These are phyloP conservation scores for Clonostachys solani DNA, from an alignment of 2,329 filamentous ascomycete genomes.

Conservation along the genomic window DNA sequence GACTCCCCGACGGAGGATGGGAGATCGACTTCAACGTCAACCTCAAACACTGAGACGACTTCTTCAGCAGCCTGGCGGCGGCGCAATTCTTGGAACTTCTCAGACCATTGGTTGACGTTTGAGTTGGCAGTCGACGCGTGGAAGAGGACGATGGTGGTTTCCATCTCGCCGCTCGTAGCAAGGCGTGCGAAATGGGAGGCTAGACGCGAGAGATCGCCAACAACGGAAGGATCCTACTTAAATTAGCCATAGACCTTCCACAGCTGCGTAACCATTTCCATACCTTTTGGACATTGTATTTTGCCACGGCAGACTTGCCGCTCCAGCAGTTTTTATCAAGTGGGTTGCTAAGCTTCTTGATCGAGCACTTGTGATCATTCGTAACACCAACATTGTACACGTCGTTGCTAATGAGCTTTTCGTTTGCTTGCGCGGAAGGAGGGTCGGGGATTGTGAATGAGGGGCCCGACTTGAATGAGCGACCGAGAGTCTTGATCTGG, in stretches of 20 bases:
- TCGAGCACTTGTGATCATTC: constrained; percentile 26
- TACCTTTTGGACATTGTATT: constrained; percentile 40
- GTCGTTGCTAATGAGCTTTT: constrained; percentile 34
- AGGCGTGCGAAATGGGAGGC: constrained; percentile 39
- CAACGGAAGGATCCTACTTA: constrained; percentile 28
- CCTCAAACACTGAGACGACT: constrained; percentile 31
- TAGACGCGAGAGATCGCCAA: constrained; percentile 37
- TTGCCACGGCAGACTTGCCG: constrained; percentile 33
- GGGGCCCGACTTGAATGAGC: constrained; percentile 25
- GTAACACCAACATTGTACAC: constrained; percentile 31
- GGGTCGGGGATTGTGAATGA: constrained; percentile 45
- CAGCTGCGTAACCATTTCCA: neutral
- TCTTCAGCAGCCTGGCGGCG: constrained; percentile 40
- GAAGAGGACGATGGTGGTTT: constrained; percentile 53
- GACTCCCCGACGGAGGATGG: constrained; percentile 13
- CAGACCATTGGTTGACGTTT: constrained; percentile 31
- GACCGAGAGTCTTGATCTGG: constrained; percentile 38
- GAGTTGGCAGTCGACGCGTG: constrained; percentile 37
- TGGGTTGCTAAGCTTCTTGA: constrained; percentile 34
- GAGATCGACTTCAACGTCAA: constrained; percentile 11
- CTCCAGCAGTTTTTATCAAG: constrained; percentile 39
- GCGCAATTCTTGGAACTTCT: constrained; percentile 35
- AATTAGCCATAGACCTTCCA: constrained; percentile 10
- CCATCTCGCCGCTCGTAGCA: constrained; percentile 44
- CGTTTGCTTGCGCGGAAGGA: constrained; percentile 35